These are phyloP conservation scores for Phytophthora hybrid DNA, from an alignment of 352 stramenopile species.

Conservation along the genomic window DNA sequence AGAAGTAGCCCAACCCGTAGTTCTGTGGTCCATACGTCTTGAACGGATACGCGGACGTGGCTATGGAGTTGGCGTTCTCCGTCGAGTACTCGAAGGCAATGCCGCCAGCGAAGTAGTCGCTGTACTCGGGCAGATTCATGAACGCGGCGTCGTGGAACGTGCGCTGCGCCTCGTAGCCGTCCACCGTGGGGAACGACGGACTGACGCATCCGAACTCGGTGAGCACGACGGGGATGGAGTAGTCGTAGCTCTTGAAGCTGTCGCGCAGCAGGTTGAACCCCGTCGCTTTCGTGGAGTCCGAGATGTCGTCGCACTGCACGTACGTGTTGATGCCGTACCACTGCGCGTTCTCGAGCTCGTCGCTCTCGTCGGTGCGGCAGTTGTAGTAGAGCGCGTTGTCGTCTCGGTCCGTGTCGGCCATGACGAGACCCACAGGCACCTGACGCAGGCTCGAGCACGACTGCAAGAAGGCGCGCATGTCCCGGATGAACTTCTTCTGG, in stretches of 20 bases:
- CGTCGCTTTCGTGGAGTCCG: constrained; percentile 45
- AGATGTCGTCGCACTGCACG: constrained; percentile 73
- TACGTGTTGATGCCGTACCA: constrained; percentile 91
- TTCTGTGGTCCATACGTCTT: constrained; percentile 68
- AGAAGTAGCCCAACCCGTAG: constrained; percentile 83
- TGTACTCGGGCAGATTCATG: constrained; percentile 61
- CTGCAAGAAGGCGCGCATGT: constrained; percentile 84
- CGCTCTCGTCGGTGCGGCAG: constrained; percentile 66
- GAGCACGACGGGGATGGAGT: constrained; percentile 46
- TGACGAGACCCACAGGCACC: constrained; percentile 80
- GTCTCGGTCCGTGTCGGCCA: constrained; percentile 70
- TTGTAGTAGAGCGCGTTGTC: constrained; percentile 86
- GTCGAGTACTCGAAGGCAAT: constrained; percentile 86
- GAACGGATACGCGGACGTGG: constrained; percentile 70
- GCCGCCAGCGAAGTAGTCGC: constrained; percentile 68
- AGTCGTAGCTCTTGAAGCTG: constrained; percentile 71
- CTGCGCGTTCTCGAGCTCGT: constrained; percentile 77
- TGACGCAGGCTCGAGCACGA: constrained; percentile 65
- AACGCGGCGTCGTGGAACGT: constrained; percentile 77
- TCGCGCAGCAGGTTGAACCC: constrained; percentile 71
- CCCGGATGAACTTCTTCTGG: constrained; percentile 90
- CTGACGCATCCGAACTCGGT: constrained; percentile 46
- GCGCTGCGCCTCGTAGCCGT: constrained; percentile 78
- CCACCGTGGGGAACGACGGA: constrained; percentile 45
- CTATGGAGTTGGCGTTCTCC: constrained; percentile 76